These are phyloP conservation scores for Trichosporon inkin DNA, from an alignment of 1,284 basidiomycete genomes.

Conservation along the genomic window DNA sequence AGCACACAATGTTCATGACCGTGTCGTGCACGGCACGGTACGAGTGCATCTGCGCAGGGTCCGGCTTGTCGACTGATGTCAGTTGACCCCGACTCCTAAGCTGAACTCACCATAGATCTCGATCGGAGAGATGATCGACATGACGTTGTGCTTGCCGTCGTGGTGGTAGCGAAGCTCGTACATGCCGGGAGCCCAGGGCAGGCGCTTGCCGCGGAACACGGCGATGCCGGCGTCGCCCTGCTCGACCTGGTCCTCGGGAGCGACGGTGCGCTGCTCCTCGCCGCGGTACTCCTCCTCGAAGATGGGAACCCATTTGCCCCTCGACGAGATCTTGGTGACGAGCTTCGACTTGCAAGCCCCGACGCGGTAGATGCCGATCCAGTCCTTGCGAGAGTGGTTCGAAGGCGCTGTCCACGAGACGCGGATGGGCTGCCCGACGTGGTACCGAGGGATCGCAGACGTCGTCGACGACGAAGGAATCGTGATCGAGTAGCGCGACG, in stretches of 20 bases:
- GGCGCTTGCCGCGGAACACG: constrained; percentile 67
- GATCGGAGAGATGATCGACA: constrained; percentile 74
- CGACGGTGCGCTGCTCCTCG: constrained; percentile 61
- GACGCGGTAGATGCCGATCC: constrained; percentile 92
- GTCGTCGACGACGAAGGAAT: constrained; percentile 52
- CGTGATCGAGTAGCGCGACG: constrained; percentile 68
- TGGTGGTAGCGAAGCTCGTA: constrained; percentile 85
- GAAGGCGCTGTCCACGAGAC: constrained; percentile 83
- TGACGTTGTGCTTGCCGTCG: constrained; percentile 93
- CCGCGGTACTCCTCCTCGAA: constrained; percentile 91
- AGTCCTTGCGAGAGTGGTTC: constrained; percentile 88
- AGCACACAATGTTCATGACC: constrained; percentile 70
- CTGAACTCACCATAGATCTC: constrained; percentile 72
- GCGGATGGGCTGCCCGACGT: constrained; percentile 83
- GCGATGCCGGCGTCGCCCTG: constrained; percentile 61
- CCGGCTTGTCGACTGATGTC: constrained; percentile 24
- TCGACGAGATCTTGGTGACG: constrained; percentile 78
- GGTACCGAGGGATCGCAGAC: constrained; percentile 59
- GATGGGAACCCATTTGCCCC: constrained; percentile 90
- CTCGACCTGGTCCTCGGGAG: constrained; percentile 27
- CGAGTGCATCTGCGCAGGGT: constrained; percentile 55
- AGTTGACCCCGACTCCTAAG: not conserved
- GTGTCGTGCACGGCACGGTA: constrained; percentile 61
- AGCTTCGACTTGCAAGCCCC: constrained; percentile 77
- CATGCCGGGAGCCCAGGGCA: constrained; percentile 79